These are phyloP conservation scores for Austroboletus niveus DNA, from an alignment of 1,284 basidiomycete species.

Conservation along the genomic window DNA sequence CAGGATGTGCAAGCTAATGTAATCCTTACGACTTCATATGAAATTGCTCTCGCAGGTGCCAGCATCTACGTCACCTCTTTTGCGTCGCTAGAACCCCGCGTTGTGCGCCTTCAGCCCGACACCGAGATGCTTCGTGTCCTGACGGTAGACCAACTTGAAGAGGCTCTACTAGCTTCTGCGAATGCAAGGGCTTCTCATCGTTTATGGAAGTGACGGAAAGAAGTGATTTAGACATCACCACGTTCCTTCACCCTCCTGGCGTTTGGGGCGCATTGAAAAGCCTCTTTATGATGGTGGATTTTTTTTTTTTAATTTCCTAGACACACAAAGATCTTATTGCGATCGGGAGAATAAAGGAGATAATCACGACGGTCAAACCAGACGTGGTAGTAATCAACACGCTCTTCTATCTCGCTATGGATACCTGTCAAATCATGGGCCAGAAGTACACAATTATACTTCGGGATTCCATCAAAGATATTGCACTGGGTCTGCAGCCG, in stretches of 20 bases:
- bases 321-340: background rate
- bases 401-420: background rate
- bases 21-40: conserved; percentile 1
- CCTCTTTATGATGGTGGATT: no score
- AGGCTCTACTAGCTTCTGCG: background rate
- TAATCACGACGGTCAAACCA: background rate
- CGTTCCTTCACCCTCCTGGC: background rate
- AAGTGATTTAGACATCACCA: no score
- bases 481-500: background rate
- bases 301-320: background rate
- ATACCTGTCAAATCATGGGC: background rate
- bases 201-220: background rate
- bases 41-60: conserved; percentile 3
- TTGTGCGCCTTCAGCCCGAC: background rate
- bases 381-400: background rate
- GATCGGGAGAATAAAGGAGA: background rate
- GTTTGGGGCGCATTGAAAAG: background rate
- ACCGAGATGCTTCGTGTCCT: background rate
- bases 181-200: background rate
- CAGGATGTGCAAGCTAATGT: conserved; percentile 1
- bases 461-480: background rate
- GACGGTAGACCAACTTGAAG: background rate
- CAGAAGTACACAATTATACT: background rate
- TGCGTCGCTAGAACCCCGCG: background rate
- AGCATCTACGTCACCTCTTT: conserved; percentile 1